Percentiles rank a stretch among this genome's conserved stretches.
Conservation (phyloP, 2,329 filamentous ascomycete genomes). For the Cadophora luteo-olivacea region DNA sequence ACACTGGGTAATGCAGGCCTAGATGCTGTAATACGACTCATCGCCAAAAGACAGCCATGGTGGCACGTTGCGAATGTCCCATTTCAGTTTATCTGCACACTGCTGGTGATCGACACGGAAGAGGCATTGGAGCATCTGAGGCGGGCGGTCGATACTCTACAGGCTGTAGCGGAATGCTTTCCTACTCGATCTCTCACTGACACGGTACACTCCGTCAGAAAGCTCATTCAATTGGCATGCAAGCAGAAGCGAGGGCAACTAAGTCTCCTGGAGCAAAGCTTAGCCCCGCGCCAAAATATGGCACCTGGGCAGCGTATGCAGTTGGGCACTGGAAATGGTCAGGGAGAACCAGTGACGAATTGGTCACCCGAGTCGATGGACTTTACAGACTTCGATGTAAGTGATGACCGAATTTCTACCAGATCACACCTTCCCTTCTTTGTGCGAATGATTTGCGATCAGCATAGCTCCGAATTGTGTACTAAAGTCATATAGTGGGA, state of each 20-base stretch:
- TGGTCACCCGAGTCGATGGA: conserved; percentile 13
- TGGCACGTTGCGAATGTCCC: conserved; percentile 21
- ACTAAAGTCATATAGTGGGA: no score
- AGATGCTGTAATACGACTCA: conserved; percentile 16
- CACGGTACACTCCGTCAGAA: conserved; percentile 10
- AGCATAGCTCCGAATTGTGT: no score
- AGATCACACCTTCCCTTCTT: not conserved
- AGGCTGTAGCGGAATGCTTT: conserved; percentile 16
- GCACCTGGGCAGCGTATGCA: not conserved
- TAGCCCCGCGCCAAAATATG: not conserved
- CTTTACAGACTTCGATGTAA: conserved; percentile 15
- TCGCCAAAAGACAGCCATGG: conserved; percentile 16
- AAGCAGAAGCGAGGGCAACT: conserved; percentile 21
- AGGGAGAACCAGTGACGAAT: not conserved
- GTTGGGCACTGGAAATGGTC: not conserved
- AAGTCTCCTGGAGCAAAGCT: conserved; percentile 16
- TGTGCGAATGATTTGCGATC: not conserved
- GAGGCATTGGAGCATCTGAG: conserved; percentile 16
- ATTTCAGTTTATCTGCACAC: conserved; percentile 17
- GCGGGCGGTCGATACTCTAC: conserved; percentile 14
- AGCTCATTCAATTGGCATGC: conserved; percentile 14
- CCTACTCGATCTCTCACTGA: conserved; percentile 17
- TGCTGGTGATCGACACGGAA: conserved; percentile 19
- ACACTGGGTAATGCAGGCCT: conserved; percentile 13
- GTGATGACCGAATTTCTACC: not conserved